These are phyloP conservation scores for Seminavis robusta DNA, from an alignment of 108 stramenopile species.

Conservation along the genomic window DNA sequence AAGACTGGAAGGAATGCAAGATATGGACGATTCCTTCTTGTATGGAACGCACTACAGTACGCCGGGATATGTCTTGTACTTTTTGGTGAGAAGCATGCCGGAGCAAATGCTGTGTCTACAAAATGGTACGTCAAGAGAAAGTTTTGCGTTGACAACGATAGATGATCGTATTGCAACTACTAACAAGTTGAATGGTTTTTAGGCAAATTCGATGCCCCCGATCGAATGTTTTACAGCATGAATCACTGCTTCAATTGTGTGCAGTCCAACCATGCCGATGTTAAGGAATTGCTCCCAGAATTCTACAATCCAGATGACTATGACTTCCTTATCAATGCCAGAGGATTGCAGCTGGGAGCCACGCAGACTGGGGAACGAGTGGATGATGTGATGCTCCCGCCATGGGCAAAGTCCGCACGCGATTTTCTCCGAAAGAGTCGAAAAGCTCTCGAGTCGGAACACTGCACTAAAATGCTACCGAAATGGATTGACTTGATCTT, in stretches of 20 bases:
- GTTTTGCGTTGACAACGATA: conserved; percentile 1
- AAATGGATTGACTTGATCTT: conserved; percentile 98
- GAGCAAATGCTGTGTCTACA: conserved; percentile 98
- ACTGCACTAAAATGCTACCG: conserved; percentile 81
- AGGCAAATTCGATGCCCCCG: conserved; percentile 96
- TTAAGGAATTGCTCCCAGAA: conserved; percentile 98
- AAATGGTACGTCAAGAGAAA: conserved; percentile 59
- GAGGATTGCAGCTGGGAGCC: conserved; percentile 88
- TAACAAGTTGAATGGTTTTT: neutral
- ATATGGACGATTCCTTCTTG: conserved; percentile 76
- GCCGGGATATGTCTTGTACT: conserved; percentile 98
- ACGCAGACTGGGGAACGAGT: conserved; percentile 87
- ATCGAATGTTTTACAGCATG: conserved; percentile 91
- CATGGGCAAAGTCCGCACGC: conserved; percentile 86
- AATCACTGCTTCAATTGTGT: conserved; percentile 72
- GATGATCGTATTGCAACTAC: neutral
- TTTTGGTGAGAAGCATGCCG: conserved; percentile 91
- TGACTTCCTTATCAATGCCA: conserved; percentile 90
- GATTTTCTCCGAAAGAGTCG: conserved; percentile 89
- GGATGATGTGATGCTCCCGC: conserved; percentile 86
- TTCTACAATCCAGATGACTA: conserved; percentile 84
- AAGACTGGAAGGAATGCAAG: conserved; percentile 77
- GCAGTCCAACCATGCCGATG: conserved; percentile 90
- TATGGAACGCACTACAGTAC: conserved; percentile 97
- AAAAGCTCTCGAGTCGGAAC: conserved; percentile 91